Conservation (phyloP, 108 stramenopile species). For the Stephanodiscus minutulus region DNA sequence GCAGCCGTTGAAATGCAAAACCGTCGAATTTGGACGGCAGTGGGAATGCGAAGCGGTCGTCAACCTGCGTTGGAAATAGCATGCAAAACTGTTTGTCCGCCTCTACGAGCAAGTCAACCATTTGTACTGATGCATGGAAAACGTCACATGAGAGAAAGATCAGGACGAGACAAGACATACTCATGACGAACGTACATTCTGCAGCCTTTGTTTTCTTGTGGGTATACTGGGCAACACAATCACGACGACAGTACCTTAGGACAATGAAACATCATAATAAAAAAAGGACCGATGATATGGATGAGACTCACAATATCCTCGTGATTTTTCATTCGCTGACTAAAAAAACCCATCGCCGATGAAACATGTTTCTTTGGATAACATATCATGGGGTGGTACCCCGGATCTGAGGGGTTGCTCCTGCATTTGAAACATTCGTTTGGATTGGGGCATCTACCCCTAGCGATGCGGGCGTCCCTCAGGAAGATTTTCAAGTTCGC, state of each 20-base stretch:
- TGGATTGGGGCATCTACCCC: constrained; percentile 54
- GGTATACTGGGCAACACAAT: constrained; percentile 54
- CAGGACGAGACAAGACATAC: neutral
- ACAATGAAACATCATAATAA: neutral
- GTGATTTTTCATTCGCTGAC: constrained; percentile 74
- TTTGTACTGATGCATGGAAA: constrained; percentile 40
- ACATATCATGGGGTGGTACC: constrained; percentile 77
- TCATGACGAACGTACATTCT: constrained; percentile 28
- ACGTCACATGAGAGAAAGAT: neutral
- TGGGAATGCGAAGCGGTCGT: constrained; percentile 20
- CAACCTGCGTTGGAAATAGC: constrained; percentile 33
- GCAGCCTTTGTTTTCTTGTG: constrained; percentile 82
- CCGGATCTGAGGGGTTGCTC: constrained; percentile 13
- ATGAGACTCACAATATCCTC: constrained; percentile 41
- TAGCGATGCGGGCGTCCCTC: constrained; percentile 68
- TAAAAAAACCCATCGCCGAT: constrained; percentile 75
- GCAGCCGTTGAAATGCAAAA: constrained; percentile 39
- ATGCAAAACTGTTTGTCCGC: constrained; percentile 70
- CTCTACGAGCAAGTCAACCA: constrained; percentile 67
- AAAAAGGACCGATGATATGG: neutral
- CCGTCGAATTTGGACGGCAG: constrained; percentile 4
- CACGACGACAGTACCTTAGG: constrained; percentile 2
- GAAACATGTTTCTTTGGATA: constrained; percentile 84
- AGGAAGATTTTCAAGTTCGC: constrained; percentile 40
- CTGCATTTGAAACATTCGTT: constrained; percentile 53